phyloP scores from a whole-genome alignment of 2,329 filamentous ascomycete species.

The Ramularia collo-cygni region DNA sequence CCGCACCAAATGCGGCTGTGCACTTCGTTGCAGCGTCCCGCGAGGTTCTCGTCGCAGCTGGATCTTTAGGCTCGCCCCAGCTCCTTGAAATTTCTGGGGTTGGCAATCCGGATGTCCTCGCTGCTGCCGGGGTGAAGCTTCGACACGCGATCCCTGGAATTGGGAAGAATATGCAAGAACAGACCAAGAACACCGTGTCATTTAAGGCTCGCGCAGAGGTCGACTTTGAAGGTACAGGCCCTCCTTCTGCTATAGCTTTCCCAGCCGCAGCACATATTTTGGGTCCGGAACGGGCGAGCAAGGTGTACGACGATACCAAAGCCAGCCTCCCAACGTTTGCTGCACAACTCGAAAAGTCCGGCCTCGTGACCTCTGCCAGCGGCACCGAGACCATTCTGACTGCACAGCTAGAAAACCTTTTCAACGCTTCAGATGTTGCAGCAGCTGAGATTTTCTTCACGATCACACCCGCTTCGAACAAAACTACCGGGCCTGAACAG shows the following conservation, averaged over 20 bases:
- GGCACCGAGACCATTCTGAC: conserved; percentile 18
- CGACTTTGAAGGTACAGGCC: conserved; percentile 32
- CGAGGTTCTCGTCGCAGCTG: conserved; percentile 50
- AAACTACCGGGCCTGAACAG: neutral
- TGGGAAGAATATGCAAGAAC: conserved; percentile 12
- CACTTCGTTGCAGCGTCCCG: conserved; percentile 24
- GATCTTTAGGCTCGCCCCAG: conserved; percentile 50
- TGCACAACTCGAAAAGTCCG: conserved; percentile 10
- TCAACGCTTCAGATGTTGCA: conserved; percentile 15
- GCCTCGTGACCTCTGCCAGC: conserved; percentile 17
- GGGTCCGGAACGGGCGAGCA: conserved; percentile 18
- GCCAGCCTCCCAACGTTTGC: conserved; percentile 29
- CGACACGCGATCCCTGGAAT: conserved; percentile 5
- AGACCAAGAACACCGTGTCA: conserved; percentile 15
- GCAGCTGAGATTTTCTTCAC: conserved; percentile 34
- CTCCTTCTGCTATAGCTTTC: conserved; percentile 33
- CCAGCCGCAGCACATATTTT: conserved; percentile 34
- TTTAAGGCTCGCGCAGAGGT: conserved; percentile 9
- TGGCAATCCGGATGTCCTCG: conserved; percentile 31
- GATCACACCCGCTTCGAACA: conserved; percentile 21
- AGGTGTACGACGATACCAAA: conserved; percentile 21
- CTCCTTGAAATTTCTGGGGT: conserved; percentile 57
- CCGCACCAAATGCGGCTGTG: conserved; percentile 10
- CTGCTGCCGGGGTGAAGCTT: conserved; percentile 24
- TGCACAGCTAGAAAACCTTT: conserved; percentile 24